Evolutionary conservation across 164 flowering plant species (phyloP).

Genomic region (Santalum album): DNA sequence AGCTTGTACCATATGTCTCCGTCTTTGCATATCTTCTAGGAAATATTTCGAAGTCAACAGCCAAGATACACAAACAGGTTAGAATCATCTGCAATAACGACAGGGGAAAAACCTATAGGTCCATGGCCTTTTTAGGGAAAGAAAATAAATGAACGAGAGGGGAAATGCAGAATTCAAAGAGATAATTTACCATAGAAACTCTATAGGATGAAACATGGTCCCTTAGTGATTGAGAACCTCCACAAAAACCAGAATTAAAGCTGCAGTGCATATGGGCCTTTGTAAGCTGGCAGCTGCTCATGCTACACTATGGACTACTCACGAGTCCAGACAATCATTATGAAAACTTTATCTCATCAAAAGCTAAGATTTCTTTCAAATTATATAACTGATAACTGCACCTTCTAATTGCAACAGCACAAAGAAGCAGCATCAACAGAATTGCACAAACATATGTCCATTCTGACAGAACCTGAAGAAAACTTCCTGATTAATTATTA

Average conservation of each 20-base stretch:
- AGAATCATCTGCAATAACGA: conserved; percentile 58
- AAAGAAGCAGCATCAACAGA: conserved; percentile 23
- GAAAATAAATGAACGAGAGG: not conserved
- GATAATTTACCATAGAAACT: conserved; percentile 50
- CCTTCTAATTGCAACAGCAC: conserved; percentile 38
- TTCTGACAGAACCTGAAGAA: conserved; percentile 60
- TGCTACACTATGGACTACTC: conserved; percentile 2
- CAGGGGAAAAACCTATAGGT: not conserved
- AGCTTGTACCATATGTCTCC: conserved; percentile 82
- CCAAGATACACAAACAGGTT: conserved; percentile 82
- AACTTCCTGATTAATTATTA: conserved; percentile 6
- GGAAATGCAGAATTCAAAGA: not conserved
- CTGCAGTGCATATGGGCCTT: conserved; percentile 22
- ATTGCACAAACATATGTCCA: conserved; percentile 40
- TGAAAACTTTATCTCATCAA: too few species aligned
- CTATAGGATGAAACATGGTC: conserved; percentile 58
- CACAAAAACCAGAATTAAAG: conserved; percentile 18
- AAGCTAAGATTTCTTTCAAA: too few species aligned
- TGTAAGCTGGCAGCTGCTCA: not conserved
- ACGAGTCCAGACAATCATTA: too few species aligned
- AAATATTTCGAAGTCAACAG: conserved; percentile 86
- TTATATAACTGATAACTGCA: conserved; percentile 11
- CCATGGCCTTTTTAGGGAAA: not conserved
- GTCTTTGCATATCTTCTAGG: conserved; percentile 93
- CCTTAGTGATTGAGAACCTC: conserved; percentile 30